These are phyloP conservation scores for Luvunga scandens DNA, from an alignment of 345 rosid genomes.

Conservation along the genomic window DNA sequence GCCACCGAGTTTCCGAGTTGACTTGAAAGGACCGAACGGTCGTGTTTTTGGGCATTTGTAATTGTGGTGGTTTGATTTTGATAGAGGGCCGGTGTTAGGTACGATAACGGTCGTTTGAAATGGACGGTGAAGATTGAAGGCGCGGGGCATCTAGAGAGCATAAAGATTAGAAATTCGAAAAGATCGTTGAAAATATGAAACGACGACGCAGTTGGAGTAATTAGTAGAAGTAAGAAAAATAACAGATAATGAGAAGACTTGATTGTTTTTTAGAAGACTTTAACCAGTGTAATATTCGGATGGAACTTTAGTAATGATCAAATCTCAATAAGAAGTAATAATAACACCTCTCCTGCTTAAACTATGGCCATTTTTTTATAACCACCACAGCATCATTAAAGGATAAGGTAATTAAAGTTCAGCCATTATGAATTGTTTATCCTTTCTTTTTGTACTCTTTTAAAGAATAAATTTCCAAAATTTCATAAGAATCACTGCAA, in stretches of 20 bases:
- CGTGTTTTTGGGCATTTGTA: neutral
- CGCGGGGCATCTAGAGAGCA: conserved; percentile 15
- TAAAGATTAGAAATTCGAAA: neutral
- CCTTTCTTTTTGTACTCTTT: too few species aligned
- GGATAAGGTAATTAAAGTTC: neutral
- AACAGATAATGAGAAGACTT: too few species aligned
- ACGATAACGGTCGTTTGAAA: conserved; percentile 24
- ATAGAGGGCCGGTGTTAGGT: conserved; percentile 14
- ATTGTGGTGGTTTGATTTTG: neutral
- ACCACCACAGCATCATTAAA: neutral
- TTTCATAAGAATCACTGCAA: too few species aligned
- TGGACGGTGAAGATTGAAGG: conserved; percentile 28
- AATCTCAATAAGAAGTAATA: neutral
- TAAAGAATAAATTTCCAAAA: too few species aligned
- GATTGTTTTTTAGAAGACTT: too few species aligned
- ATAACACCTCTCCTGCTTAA: neutral
- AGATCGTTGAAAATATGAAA: neutral
- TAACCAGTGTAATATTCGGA: neutral
- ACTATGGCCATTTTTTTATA: neutral
- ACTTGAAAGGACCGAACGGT: neutral
- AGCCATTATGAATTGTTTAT: neutral
- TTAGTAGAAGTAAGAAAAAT: neutral
- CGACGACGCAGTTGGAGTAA: neutral
- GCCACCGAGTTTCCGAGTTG: neutral
- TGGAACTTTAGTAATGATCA: neutral